Base-by-base conservation (phyloP, 164 flowering plant species). In the Piper longum region DNA sequence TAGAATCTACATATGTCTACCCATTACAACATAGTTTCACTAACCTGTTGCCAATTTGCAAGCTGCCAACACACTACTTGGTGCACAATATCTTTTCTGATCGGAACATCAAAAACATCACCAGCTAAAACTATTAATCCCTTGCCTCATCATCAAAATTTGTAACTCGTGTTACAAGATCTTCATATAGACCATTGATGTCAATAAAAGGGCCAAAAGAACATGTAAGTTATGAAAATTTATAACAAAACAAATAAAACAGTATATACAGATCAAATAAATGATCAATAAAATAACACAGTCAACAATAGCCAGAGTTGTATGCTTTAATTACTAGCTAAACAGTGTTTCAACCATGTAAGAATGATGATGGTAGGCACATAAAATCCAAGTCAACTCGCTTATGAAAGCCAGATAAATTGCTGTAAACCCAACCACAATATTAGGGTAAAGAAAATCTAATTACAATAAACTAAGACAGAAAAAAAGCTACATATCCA, bases 31-130 rank as follows among this genome's bases (percentile, higher is more conserved):
- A 26, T 16, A 39, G 1, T 42, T 14, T 60, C 8, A 41, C 41
- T 16, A 39, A 89, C 97, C 95, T 93, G 97, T 64, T 79, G 96
- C 41, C 95, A 76, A 66, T 93, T 93, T 41, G 98, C 98, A 69
- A 88, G 97, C 79, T 93, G 97, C 97, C 97, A 93, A 64, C 88
- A 69, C 3, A 93, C 98, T 75, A 89, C 97, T 57, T 86, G 86
- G 63, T 93, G 99, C 68, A 90, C 79, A 73, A 90, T 90, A 72
- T 93, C 96, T 74, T 88, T 90, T 77, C 96, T 77, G 52, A 93
- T 87, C 41, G 97, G 97, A 3, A 87, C 91, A 76, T 90, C 92
- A 80, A 93, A 93, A 65, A 93, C 92, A 80, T 93, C 97, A 67
- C 99, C 97, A 67, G 92, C 87, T 73, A 93, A 75, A 56, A 83